Percentiles rank a stretch among this genome's conserved stretches.
Evolutionary conservation across 306 rosid genomes (phyloP).

Genomic region (Cucumis melo): DNA sequence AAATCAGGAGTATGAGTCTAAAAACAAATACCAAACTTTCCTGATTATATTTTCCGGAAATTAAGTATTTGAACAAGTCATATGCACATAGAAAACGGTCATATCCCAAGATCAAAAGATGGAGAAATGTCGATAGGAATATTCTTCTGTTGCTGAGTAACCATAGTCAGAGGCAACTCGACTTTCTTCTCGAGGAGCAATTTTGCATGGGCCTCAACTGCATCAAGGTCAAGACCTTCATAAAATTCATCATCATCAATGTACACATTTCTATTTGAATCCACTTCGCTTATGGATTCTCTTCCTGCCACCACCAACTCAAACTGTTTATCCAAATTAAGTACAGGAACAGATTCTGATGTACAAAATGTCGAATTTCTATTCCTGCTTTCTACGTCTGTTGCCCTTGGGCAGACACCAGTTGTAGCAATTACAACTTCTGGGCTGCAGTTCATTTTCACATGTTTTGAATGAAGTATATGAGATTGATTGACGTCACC

Average conservation of each 20-base stretch:
- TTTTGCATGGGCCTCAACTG: conserved; percentile 69
- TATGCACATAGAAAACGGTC: conserved; percentile 1
- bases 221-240: conserved; percentile 61
- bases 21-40: neutral
- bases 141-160: conserved; percentile 14
- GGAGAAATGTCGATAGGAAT: conserved; percentile 30
- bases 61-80: neutral
- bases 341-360: conserved; percentile 34
- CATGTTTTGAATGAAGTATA: conserved; percentile 19
- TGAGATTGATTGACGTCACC: conserved; percentile 21
- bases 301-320: conserved; percentile 26
- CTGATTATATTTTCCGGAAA: neutral
- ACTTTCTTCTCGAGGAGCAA: conserved; percentile 48
- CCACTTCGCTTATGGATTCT: conserved; percentile 14
- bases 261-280: conserved; percentile 19
- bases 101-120: conserved; percentile 83
- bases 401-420: conserved; percentile 11
- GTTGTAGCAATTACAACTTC: conserved; percentile 26
- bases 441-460: conserved; percentile 15
- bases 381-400: conserved; percentile 27
- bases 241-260: conserved; percentile 50
- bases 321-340: conserved; percentile 54
- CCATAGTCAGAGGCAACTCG: conserved; percentile 14
- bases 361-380: conserved; percentile 36
- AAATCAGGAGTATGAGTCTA: neutral